phyloP scores from a whole-genome alignment of 768 basidiomycete species.

The Omphalotus guepiniiformis region DNA sequence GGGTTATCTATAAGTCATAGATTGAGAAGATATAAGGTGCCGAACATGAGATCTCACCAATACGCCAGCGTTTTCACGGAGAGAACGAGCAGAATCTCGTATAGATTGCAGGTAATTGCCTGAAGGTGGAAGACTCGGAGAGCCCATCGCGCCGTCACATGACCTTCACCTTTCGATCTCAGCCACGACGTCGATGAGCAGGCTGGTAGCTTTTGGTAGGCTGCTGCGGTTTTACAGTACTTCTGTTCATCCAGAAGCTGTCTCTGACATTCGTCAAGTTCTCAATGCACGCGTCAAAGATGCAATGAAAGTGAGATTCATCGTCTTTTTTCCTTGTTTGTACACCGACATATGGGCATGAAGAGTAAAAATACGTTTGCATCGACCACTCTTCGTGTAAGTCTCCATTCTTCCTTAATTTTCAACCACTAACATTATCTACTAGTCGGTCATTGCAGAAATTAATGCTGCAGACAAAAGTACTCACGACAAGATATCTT shows the following conservation, averaged over 20 bases:
- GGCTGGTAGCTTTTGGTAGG: background rate
- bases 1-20: conserved; percentile 46
- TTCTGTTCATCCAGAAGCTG: background rate
- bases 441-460: conserved; percentile 64
- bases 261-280: conserved; percentile 49
- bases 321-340: background rate
- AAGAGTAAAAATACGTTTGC: conserved; percentile 54
- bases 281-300: conserved; percentile 53
- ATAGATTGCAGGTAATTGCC: conserved; percentile 48
- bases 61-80: conserved; percentile 46
- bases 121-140: conserved; percentile 20
- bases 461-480: conserved; percentile 66
- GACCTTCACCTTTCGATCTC: background rate
- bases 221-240: conserved; percentile 6
- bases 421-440: background rate
- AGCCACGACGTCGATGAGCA: background rate
- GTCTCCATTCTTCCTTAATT: conserved; percentile 20
- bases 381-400: conserved; percentile 56
- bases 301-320: conserved; percentile 60
- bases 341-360: conserved; percentile 2
- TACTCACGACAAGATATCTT: conserved; percentile 34
- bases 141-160: background rate
- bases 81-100: conserved; percentile 44
- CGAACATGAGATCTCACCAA: conserved; percentile 35
- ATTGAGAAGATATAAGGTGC: background rate